Percentiles rank a stretch among this genome's conserved stretches.
Evolutionary conservation across 495 filamentous ascomycete genomes (phyloP).

Genomic region (Neurospora discreta): DNA sequence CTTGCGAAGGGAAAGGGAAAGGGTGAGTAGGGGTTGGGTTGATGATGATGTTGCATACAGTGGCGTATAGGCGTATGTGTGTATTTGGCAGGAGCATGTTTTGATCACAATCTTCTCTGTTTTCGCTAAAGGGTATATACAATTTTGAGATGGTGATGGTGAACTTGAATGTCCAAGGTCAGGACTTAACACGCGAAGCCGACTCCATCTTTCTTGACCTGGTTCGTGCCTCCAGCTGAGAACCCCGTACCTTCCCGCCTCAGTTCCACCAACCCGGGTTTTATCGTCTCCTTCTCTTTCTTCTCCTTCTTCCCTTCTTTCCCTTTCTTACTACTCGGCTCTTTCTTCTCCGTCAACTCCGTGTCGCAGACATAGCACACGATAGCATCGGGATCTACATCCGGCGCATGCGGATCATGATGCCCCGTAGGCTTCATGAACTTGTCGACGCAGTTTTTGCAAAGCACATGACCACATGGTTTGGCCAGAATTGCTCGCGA

Average conservation of each 20-base stretch:
- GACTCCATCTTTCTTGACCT: slow-evolving; percentile 67
- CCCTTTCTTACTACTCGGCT: slow-evolving; percentile 32
- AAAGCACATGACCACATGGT: slow-evolving; percentile 90
- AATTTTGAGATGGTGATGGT: not conserved
- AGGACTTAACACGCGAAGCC: slow-evolving; percentile 66
- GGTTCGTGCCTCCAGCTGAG: slow-evolving; percentile 71
- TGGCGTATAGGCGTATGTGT: not conserved
- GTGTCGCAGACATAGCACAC: slow-evolving; percentile 84
- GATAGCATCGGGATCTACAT: slow-evolving; percentile 41
- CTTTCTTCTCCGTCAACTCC: slow-evolving; percentile 49
- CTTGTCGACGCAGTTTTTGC: slow-evolving; percentile 75
- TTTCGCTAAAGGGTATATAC: not conserved
- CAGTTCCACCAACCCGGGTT: slow-evolving; percentile 72
- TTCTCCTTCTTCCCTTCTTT: slow-evolving; percentile 41
- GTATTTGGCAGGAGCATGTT: not conserved
- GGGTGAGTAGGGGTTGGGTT: not conserved
- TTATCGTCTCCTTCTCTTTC: slow-evolving; percentile 45
- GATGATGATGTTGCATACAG: not conserved
- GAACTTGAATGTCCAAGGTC: not conserved
- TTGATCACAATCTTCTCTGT: not conserved
- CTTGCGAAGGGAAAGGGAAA: not conserved
- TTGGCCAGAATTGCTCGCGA: slow-evolving; percentile 79
- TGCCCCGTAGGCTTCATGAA: slow-evolving; percentile 59
- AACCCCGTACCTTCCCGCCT: slow-evolving; percentile 88
- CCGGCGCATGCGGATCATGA: slow-evolving; percentile 54